Evolutionary conservation across 2,329 filamentous ascomycete species (phyloP).

Genomic region (Penicillium verrucosum): DNA sequence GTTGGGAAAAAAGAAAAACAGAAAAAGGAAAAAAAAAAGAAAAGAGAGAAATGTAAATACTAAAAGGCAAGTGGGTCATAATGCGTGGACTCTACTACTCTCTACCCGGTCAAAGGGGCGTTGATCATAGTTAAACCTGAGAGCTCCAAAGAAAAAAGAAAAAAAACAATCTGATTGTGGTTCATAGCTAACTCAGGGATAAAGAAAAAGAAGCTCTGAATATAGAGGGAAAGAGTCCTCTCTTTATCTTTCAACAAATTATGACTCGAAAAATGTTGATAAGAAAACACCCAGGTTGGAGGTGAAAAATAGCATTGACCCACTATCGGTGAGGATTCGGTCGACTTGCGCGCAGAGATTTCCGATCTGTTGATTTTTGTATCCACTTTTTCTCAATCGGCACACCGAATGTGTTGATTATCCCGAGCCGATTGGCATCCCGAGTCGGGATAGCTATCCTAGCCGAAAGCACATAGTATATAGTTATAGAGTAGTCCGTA

Average conservation of each 20-base stretch:
- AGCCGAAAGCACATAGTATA: background rate
- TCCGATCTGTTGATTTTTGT: conserved; percentile 15
- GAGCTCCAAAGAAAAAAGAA: background rate
- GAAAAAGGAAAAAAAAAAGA: background rate
- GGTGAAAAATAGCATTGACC: conserved; percentile 1
- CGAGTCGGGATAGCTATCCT: conserved; percentile 12
- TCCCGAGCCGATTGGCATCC: conserved; percentile 13
- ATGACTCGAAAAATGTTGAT: conserved; percentile 6
- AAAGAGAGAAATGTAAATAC: background rate
- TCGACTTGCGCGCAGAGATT: conserved; percentile 19
- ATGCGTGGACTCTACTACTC: background rate
- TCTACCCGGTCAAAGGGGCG: conserved; percentile 6
- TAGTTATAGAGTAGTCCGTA: too few species aligned
- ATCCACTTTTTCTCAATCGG: conserved; percentile 22
- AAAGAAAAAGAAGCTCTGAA: background rate
- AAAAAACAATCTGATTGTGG: background rate
- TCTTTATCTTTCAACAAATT: conserved; percentile 15
- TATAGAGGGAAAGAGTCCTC: background rate
- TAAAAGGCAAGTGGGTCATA: background rate
- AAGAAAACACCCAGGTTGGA: conserved; percentile 4
- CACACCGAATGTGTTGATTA: conserved; percentile 20
- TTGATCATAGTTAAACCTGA: conserved; percentile 13
- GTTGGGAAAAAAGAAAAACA: too few species aligned
- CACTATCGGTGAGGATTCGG: conserved; percentile 21
- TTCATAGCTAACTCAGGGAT: background rate